Conservation (phyloP, 2,329 filamentous ascomycete species). For the Hawksworthiomyces lignivorus region DNA sequence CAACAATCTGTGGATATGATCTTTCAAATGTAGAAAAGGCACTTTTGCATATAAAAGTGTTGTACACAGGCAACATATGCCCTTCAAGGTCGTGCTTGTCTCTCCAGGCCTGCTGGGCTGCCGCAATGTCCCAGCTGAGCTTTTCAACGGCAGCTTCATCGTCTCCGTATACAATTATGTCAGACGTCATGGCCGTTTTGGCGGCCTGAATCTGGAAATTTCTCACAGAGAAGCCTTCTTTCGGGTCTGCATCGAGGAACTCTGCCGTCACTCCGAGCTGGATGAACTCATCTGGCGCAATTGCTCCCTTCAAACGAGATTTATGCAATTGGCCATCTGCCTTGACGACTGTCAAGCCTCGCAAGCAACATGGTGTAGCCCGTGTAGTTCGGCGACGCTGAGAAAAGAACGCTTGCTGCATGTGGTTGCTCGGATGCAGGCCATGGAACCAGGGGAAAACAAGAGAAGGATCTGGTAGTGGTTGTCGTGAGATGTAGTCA, state of each 20-base stretch:
- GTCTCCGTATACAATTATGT: constrained; percentile 88
- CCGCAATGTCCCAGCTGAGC: constrained; percentile 60
- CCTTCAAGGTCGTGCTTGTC: constrained; percentile 52
- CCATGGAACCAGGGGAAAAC: constrained; percentile 98
- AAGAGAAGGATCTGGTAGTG: constrained; percentile 72
- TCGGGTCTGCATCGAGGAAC: constrained; percentile 79
- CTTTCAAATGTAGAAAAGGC: constrained; percentile 66
- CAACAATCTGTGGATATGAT: constrained; percentile 61
- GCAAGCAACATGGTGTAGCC: constrained; percentile 66
- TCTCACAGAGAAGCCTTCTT: constrained; percentile 85
- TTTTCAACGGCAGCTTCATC: constrained; percentile 53
- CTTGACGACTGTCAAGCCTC: constrained; percentile 80
- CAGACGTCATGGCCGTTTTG: constrained; percentile 80
- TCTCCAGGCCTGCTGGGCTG: constrained; percentile 70
- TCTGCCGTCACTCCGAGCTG: constrained; percentile 41
- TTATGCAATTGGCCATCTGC: constrained; percentile 69
- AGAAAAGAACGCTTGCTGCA: constrained; percentile 85
- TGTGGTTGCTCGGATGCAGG: constrained; percentile 76
- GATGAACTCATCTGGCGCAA: constrained; percentile 74
- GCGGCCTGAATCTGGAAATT: constrained; percentile 96
- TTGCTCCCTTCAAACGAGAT: constrained; percentile 77
- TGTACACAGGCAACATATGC: constrained; percentile 57
- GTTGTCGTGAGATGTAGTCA: constrained; percentile 67
- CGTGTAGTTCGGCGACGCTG: constrained; percentile 64
- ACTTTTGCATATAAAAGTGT: constrained; percentile 69